Percentiles rank a stretch among this genome's conserved stretches.
These are phyloP conservation scores for Pythium brassicae DNA, from an alignment of 352 stramenopile species.

Conservation along the genomic window DNA sequence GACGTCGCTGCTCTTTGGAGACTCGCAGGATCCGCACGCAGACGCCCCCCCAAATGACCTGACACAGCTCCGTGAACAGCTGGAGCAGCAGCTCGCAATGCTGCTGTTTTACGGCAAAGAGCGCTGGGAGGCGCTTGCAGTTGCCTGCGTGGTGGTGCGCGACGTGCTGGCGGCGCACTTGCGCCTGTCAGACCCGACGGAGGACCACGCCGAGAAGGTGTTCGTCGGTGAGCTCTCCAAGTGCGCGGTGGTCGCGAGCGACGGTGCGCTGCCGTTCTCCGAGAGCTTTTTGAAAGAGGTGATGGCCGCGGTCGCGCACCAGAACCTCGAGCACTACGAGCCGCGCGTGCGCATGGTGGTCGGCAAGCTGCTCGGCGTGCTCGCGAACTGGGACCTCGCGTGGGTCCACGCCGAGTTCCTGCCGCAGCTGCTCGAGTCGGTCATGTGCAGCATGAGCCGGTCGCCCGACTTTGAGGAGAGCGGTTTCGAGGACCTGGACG, in stretches of 20 bases:
- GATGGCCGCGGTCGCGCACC: constrained; percentile 31
- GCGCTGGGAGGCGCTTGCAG: constrained; percentile 73
- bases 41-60: background rate
- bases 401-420: constrained; percentile 62
- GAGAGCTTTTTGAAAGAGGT: constrained; percentile 39
- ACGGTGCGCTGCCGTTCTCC: constrained; percentile 21
- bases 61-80: constrained; percentile 20
- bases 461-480: constrained; percentile 81
- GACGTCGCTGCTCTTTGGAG: constrained; percentile 20
- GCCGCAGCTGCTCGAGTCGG: constrained; percentile 69
- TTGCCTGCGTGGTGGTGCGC: constrained; percentile 52
- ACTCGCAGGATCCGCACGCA: background rate
- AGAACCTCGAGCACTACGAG: constrained; percentile 84
- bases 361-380: constrained; percentile 58
- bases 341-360: constrained; percentile 77
- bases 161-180: constrained; percentile 41
- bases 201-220: constrained; percentile 30
- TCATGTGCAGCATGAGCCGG: constrained; percentile 65
- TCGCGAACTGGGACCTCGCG: constrained; percentile 56
- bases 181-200: constrained; percentile 15
- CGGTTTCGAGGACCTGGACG: constrained; percentile 67
- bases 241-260: constrained; percentile 10
- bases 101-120: constrained; percentile 50
- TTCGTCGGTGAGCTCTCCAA: constrained; percentile 11
- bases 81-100: constrained; percentile 48